A percentile compares a stretch with the other conserved stretches of the same genome.
Conservation (phyloP, 2,329 filamentous ascomycete species). For the Microdochium bolleyi region DNA sequence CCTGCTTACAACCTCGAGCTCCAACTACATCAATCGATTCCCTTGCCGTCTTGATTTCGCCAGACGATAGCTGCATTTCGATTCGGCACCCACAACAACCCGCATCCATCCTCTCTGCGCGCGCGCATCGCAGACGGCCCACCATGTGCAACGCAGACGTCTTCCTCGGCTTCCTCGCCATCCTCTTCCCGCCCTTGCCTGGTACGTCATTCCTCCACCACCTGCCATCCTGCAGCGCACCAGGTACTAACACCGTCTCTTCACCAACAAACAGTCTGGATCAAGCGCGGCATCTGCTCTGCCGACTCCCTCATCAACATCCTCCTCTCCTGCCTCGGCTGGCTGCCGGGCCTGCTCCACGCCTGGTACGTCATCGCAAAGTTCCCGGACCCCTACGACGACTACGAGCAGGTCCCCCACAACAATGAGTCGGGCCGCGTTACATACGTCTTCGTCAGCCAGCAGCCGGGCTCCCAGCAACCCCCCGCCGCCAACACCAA, state of each 20-base stretch:
- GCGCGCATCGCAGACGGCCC: constrained; percentile 1
- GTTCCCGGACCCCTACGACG: constrained; percentile 67
- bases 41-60: too few species aligned
- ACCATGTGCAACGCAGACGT: constrained; percentile 53
- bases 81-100: neutral
- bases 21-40: too few species aligned
- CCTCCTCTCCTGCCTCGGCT: constrained; percentile 73
- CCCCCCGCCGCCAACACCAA: constrained; percentile 20
- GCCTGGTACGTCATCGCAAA: constrained; percentile 97
- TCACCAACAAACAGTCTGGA: constrained; percentile 62
- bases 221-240: constrained; percentile 1
- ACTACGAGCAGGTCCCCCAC: constrained; percentile 59
- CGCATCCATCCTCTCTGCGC: neutral
- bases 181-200: constrained; percentile 58
- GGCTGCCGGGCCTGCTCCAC: constrained; percentile 82
- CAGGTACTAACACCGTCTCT: constrained; percentile 18
- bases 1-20: too few species aligned
- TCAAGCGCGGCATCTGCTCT: constrained; percentile 88
- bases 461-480: constrained; percentile 19
- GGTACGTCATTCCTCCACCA: constrained; percentile 36
- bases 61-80: too few species aligned
- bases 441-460: constrained; percentile 70
- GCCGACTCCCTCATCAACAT: constrained; percentile 94
- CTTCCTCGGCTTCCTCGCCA: constrained; percentile 55
- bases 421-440: constrained; percentile 51